Base-by-base conservation (phyloP, 306 rosid genomes). In the Fagus sylvatica region DNA sequence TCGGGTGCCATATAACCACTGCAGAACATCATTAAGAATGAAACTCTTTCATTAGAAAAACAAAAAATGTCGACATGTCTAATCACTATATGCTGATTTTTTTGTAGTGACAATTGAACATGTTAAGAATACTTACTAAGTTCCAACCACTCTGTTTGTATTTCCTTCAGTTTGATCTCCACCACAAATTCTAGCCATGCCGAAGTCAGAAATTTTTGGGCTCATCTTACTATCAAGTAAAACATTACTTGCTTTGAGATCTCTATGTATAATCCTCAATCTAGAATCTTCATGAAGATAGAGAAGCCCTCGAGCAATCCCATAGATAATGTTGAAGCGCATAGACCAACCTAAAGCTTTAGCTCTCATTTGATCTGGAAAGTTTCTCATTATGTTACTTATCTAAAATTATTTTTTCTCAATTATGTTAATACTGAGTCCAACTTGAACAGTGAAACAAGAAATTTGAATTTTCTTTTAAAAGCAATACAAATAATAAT, bases 1-100 rank as follows among this genome's bases (percentile, higher is more conserved):
- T 90, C 91, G 0, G 92, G 90, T 66, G 90, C 85, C 83, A 90
- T 88, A 57, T 88, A 91, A 7, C 93, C 91, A 69, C 93, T 91
- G 80, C 33, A 78, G 65, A 6, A 19, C 1, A 56, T 71, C 5
- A 13, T 36, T 37, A 36, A n/a, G n/a, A n/a, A n/a, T n/a, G n/a
- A n/a, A n/a, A n/a, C n/a, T n/a, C n/a, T n/a, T n/a, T n/a, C n/a
- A n/a, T n/a, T n/a, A n/a, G n/a, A n/a, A n/a, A n/a, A n/a, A n/a
- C n/a, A n/a, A n/a, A n/a, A n/a, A n/a, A n/a, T n/a, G n/a, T n/a
- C n/a, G n/a, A n/a, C n/a, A n/a, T n/a, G 5, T 15, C 36, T 7
- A 43, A 3, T n/a, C n/a, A n/a, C n/a, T n/a, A n/a, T n/a, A n/a
- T n/a, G n/a, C n/a, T n/a, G n/a, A n/a, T n/a, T n/a, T n/a, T n/a